Evolutionary conservation across 768 basidiomycete species (phyloP), one percentile per base, ranked within the genome.

Genomic region (Neoboletus brunneissimus): DNA sequence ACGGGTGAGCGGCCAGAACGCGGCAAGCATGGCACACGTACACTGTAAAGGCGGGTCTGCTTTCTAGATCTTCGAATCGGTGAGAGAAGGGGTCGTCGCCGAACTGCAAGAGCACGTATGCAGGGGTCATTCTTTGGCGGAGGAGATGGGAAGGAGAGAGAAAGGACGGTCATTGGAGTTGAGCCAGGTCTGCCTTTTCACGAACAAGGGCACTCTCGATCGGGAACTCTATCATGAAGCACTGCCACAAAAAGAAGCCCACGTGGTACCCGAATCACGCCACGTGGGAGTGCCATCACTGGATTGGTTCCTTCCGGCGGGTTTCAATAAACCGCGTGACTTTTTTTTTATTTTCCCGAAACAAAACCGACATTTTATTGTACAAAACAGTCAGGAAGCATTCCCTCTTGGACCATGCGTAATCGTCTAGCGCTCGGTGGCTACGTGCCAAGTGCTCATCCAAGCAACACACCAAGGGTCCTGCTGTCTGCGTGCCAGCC

Each of bases 11-110:
- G 43, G 15, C 40, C 12, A 40, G 54, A 18, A 43, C 11, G 53
- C 8, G 22, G 48, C 11, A 44, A 11, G 51, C 5, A 35, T 0
- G 3, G 1, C 5, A 27, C 27, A 64, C 88, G 59, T 67, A 89
- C 88, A 89, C 69, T 1, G 85, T 81, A 68, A 89, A 91, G 1
- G 88, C 89, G 23, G 76, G 73, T 35, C 81, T 78, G 34, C 80
- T 79, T 59, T 88, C 85, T 11, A 79, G 67, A 68, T 91, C 88
- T 66, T 85, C 79, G 62, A 83, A 89, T 32, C 72, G 72, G 52
- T 82, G 80, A 43, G 76, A 78, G 71, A 86, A 83, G 0, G 82
- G 82, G 66, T 89, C 81, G 46, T 77, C 74, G n/a, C 82, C 85
- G 64, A 78, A 86, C 66, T 89, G 87, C 49, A 84, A 74, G 48